Evolutionary conservation across 1,284 basidiomycete genomes (phyloP).

Genomic region (Afroboletus lepidellus): DNA sequence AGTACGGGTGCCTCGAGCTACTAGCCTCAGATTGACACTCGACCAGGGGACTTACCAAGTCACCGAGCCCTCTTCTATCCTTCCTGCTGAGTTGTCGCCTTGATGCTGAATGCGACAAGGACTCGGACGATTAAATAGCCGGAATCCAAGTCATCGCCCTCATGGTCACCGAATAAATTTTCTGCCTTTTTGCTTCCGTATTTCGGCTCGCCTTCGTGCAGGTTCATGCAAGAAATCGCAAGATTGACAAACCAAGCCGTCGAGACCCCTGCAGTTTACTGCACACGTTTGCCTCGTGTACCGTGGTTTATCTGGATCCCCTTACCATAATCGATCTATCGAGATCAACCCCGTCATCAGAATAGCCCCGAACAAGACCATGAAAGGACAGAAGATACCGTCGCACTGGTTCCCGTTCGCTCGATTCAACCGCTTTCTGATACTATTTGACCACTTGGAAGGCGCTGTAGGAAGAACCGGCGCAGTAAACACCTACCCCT

Average conservation of each 20-base stretch:
- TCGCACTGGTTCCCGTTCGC: not conserved
- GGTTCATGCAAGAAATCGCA: not conserved
- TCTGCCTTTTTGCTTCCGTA: slow-evolving; percentile 6
- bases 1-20: too few species aligned
- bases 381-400: slow-evolving; percentile 1
- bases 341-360: slow-evolving; percentile 5
- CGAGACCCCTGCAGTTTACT: slow-evolving; percentile 1
- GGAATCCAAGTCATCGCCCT: slow-evolving; percentile 4
- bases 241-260: not conserved
- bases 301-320: slow-evolving; percentile 2
- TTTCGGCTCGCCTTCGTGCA: slow-evolving; percentile 1
- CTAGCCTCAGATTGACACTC: slow-evolving; percentile 13
- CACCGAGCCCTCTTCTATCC: slow-evolving; percentile 17
- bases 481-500: not conserved
- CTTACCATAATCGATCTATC: slow-evolving; percentile 5
- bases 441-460: not conserved
- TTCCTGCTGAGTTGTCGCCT: slow-evolving; percentile 11
- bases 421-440: not conserved
- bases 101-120: not conserved
- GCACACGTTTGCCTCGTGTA: slow-evolving; percentile 12
- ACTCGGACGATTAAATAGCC: slow-evolving; percentile 9
- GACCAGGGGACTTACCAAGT: slow-evolving; percentile 21
- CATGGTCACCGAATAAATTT: slow-evolving; percentile 9
- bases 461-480: not conserved
- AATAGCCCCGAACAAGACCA: not conserved